phyloP scores from a whole-genome alignment of 2,329 filamentous ascomycete species.

The Cercospora beticola region DNA sequence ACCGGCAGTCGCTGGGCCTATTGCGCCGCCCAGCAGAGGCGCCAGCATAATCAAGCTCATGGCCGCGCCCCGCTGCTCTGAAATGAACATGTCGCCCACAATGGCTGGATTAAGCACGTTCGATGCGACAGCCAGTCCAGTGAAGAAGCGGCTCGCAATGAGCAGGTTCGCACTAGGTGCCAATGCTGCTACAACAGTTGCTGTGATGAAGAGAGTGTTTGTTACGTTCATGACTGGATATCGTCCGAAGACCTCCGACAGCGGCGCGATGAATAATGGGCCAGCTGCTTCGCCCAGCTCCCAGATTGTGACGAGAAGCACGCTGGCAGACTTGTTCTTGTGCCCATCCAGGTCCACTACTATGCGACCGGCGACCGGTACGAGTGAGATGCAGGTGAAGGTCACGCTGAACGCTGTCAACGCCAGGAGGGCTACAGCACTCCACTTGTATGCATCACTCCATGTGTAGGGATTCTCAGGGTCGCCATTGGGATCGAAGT shows the following conservation, averaged over 20 bases:
- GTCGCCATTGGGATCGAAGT: constrained; percentile 49
- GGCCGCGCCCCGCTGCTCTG: constrained; percentile 58
- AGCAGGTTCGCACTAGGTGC: constrained; percentile 42
- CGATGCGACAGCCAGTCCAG: constrained; percentile 46
- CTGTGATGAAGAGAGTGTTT: constrained; percentile 49
- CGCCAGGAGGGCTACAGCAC: constrained; percentile 54
- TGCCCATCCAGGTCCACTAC: constrained; percentile 29
- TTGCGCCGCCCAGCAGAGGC: constrained; percentile 57
- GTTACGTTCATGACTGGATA: constrained; percentile 40
- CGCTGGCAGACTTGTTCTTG: constrained; percentile 27
- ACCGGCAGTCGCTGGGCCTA: constrained; percentile 58
- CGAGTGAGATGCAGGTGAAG: constrained; percentile 36
- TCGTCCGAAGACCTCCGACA: constrained; percentile 48
- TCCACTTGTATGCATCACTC: constrained; percentile 51
- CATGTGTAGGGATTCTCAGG: constrained; percentile 56
- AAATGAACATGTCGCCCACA: constrained; percentile 61
- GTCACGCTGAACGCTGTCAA: constrained; percentile 57
- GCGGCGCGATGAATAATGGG: constrained; percentile 47
- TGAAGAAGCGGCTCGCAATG: constrained; percentile 47
- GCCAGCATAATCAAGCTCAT: constrained; percentile 60
- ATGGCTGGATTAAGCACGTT: constrained; percentile 64
- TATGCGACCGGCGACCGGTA: constrained; percentile 33
- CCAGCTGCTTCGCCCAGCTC: constrained; percentile 51
- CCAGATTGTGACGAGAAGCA: constrained; percentile 51
- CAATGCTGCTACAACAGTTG: constrained; percentile 42